These are phyloP conservation scores for Quercus suber DNA, from an alignment of 306 rosid species.

Conservation along the genomic window DNA sequence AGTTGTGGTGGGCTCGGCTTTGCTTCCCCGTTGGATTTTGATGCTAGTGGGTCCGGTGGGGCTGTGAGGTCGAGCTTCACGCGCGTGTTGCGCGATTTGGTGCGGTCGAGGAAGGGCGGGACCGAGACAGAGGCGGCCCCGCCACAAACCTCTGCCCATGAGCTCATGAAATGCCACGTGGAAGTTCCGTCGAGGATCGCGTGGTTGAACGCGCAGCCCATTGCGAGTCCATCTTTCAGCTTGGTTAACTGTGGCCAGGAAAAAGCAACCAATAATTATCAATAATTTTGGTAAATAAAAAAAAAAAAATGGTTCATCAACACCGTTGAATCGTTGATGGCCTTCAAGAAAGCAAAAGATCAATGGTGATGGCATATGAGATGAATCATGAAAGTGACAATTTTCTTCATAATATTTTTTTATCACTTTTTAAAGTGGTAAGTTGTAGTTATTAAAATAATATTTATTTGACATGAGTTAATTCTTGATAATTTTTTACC, in stretches of 20 bases:
- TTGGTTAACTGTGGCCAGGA: conserved; percentile 60
- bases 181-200: conserved; percentile 83
- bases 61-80: conserved; percentile 71
- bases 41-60: conserved; percentile 29
- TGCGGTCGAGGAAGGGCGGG: conserved; percentile 68
- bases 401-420: too few relatives aligned
- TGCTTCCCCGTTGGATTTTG: conserved; percentile 30
- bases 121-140: conserved; percentile 49
- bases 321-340: too few relatives aligned
- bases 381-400: too few relatives aligned
- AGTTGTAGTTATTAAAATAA: too few relatives aligned
- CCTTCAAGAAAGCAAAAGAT: too few relatives aligned
- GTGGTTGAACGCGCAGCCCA: conserved; percentile 92
- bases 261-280: too few relatives aligned
- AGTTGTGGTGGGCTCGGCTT: conserved; percentile 35
- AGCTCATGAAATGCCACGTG: conserved; percentile 94
- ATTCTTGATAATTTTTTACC: too few relatives aligned
- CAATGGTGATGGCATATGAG: too few relatives aligned
- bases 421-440: too few relatives aligned
- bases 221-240: conserved; percentile 80
- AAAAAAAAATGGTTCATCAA: too few relatives aligned
- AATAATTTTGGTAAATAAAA: too few relatives aligned
- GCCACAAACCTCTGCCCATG: conserved; percentile 79
- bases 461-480: too few relatives aligned
- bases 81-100: conserved; percentile 74